phyloP scores from a whole-genome alignment of 2,329 filamentous ascomycete species.

The Colletotrichum orbiculare region DNA sequence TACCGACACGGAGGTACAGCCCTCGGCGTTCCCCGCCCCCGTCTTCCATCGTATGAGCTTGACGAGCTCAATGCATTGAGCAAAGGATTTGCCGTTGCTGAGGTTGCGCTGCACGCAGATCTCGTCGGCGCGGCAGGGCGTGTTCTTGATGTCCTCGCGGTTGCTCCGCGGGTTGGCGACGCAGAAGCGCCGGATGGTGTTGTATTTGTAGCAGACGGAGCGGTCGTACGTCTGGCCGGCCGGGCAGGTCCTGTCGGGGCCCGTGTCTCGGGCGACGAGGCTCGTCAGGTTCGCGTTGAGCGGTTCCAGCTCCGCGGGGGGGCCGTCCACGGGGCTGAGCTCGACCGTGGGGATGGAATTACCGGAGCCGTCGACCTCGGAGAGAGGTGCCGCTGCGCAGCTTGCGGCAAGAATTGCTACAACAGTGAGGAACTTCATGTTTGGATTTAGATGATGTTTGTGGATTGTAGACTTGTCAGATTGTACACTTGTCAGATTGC shows the following conservation, averaged over 20 bases:
- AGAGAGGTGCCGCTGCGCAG: no score
- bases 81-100: background rate
- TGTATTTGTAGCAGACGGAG: slow-evolving; percentile 4
- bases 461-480: no score
- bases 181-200: slow-evolving; percentile 3
- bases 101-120: slow-evolving; percentile 1
- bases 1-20: background rate
- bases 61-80: background rate
- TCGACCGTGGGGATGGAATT: no score
- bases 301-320: slow-evolving; percentile 1
- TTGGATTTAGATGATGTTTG: no score
- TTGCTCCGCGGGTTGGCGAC: background rate
- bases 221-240: slow-evolving; percentile 6
- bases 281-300: background rate
- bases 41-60: slow-evolving; percentile 1
- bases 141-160: slow-evolving; percentile 2
- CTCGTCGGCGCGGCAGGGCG: background rate
- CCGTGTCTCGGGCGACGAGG: background rate
- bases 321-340: background rate
- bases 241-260: background rate
- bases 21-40: background rate
- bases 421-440: no score
- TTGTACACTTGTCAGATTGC: no score
- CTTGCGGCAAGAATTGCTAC: no score
- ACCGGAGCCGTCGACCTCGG: no score